Conservation (phyloP, 1,284 basidiomycete genomes). For the Trichosporon sp. region DNA sequence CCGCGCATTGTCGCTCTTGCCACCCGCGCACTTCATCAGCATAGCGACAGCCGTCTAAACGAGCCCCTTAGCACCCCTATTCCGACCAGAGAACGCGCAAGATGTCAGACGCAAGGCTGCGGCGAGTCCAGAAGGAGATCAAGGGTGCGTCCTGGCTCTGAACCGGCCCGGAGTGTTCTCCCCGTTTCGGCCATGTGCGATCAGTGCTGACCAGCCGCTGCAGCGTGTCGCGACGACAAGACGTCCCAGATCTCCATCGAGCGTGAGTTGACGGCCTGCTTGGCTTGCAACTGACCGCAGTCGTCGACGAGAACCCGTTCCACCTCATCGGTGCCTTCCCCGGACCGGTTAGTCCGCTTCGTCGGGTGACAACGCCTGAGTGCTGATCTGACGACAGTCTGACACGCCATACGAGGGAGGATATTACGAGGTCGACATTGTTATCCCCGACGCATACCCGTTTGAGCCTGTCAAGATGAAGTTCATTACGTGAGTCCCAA, state of each 20-base stretch:
- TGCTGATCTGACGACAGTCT: slow-evolving; percentile 30
- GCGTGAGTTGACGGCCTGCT: slow-evolving; percentile 28
- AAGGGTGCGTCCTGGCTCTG: slow-evolving; percentile 54
- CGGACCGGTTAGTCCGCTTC: slow-evolving; percentile 63
- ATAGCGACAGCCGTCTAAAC: not conserved
- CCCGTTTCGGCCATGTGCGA: not conserved
- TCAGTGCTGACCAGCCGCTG: not conserved
- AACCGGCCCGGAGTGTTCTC: not conserved
- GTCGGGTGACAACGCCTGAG: not conserved
- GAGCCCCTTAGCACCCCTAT: not conserved
- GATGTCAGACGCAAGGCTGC: slow-evolving; percentile 71
- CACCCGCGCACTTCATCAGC: not conserved
- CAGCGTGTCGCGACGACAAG: slow-evolving; percentile 60
- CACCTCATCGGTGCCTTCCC: slow-evolving; percentile 84
- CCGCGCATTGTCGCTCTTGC: not conserved
- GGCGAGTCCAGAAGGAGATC: slow-evolving; percentile 90
- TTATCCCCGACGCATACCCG: slow-evolving; percentile 91
- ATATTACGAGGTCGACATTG: slow-evolving; percentile 87
- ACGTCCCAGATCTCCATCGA: slow-evolving; percentile 76
- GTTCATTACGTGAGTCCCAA: slow-evolving; percentile 64
- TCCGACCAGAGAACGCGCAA: slow-evolving; percentile 2
- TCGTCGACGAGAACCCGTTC: slow-evolving; percentile 80
- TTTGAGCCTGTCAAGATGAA: slow-evolving; percentile 99
- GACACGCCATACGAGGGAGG: slow-evolving; percentile 94
- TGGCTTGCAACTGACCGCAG: slow-evolving; percentile 30